Conservation (phyloP, 148 eudicot species). For the Cornus controversa region DNA sequence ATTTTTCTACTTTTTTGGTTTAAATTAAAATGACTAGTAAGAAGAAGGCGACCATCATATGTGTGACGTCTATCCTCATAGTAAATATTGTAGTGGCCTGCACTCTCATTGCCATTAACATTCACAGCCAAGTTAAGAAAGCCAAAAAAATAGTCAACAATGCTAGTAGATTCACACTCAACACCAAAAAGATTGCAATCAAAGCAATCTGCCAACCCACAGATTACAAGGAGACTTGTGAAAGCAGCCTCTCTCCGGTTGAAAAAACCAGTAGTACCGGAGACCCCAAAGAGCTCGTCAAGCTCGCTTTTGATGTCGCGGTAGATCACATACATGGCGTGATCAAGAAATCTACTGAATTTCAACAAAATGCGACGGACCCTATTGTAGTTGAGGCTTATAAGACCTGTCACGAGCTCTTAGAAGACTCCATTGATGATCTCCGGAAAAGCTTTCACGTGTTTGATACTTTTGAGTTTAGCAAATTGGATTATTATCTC, state of each 20-base stretch:
- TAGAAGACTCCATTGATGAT: constrained; percentile 42
- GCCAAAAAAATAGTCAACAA: background rate
- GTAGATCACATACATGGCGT: constrained; percentile 28
- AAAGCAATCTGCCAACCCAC: constrained; percentile 51
- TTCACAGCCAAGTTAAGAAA: background rate
- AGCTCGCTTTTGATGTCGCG: constrained; percentile 36
- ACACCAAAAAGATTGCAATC: constrained; percentile 34
- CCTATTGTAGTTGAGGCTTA: constrained; percentile 37
- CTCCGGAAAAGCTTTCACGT: constrained; percentile 35
- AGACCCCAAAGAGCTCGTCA: constrained; percentile 43
- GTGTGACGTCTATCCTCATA: constrained; percentile 41
- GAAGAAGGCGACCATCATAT: constrained; percentile 29
- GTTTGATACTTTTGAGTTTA: constrained; percentile 12
- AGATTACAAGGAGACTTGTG: constrained; percentile 42
- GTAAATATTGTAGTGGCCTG: constrained; percentile 27
- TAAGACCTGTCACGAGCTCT: constrained; percentile 43
- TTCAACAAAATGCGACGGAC: constrained; percentile 42
- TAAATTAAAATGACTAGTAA: constrained; percentile 5
- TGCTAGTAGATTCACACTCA: constrained; percentile 3
- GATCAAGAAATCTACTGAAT: constrained; percentile 31
- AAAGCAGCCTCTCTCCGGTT: constrained; percentile 19
- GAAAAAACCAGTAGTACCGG: constrained; percentile 23
- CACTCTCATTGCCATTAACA: constrained; percentile 6
- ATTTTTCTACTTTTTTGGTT: too few relatives aligned
- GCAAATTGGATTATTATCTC: constrained; percentile 32